phyloP scores from a whole-genome alignment of 2,329 filamentous ascomycete species.

The Phaeosphaeria sp. region DNA sequence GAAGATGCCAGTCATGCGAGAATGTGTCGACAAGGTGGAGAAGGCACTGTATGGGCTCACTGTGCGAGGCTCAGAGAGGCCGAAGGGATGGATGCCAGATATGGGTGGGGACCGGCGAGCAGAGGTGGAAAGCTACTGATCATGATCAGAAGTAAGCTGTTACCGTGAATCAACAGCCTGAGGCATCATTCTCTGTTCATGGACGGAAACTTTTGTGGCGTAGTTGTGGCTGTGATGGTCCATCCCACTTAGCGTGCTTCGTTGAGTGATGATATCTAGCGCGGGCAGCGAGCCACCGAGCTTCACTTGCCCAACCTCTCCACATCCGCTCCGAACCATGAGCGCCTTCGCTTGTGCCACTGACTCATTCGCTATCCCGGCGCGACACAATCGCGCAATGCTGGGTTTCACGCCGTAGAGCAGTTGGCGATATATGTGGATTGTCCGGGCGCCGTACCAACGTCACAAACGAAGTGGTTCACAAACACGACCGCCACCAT shows the following conservation, averaged over 20 bases:
- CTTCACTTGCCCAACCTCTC: conserved; percentile 23
- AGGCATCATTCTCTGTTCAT: not conserved
- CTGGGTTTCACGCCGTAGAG: conserved; percentile 38
- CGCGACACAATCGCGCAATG: conserved; percentile 28
- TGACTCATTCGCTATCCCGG: conserved; percentile 26
- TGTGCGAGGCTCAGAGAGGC: conserved; percentile 85
- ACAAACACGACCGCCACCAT: not conserved
- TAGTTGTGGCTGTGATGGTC: conserved; percentile 20
- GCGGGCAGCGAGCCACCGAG: conserved; percentile 15
- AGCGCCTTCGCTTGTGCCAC: conserved; percentile 23
- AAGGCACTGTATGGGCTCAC: conserved; percentile 85
- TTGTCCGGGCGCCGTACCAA: conserved; percentile 34
- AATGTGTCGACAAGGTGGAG: conserved; percentile 94
- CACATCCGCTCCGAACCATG: conserved; percentile 14
- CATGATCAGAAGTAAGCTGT: not conserved
- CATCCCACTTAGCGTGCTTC: conserved; percentile 21
- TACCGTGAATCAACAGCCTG: not conserved
- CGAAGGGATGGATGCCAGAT: conserved; percentile 91
- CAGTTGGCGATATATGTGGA: conserved; percentile 21
- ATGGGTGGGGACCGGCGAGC: conserved; percentile 55
- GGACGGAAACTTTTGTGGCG: not conserved
- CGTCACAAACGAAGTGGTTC: conserved; percentile 19
- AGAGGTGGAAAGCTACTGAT: conserved; percentile 51
- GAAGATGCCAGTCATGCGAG: conserved; percentile 86
- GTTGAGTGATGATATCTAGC: conserved; percentile 10